Evolutionary conservation across 371 early-diverging fungal genomes (phyloP), one percentile per base, ranked within the genome.

Genomic region (Rhizopus arrhizus): DNA sequence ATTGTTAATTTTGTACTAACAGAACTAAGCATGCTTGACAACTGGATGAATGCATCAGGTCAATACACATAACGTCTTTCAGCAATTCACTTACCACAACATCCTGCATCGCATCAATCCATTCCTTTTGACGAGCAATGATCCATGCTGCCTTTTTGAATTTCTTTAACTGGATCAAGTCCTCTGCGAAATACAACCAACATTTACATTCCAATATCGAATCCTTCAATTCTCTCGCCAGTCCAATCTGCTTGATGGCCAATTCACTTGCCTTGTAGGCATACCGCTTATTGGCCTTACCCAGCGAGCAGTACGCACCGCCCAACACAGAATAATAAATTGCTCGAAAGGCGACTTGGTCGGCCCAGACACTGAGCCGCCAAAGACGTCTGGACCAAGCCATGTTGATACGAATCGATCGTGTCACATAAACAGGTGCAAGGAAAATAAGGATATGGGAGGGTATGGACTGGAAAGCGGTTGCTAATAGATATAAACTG

Each of bases 171-270:
- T 75, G 75, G 11, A 82, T 77, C 29, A 78, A 54, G 58, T 80
- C 83, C 54, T 82, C 83, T 31, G 83, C 81, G 66, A 69, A 82
- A 64, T 82, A 82, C 7, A 82, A 53, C 83, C 83, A 82, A 49
- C 83, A 82, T 64, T 80, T 78, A 38, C 68, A 72, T 48, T 82
- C 83, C 31, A 74, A 58, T 33, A 80, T 55, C 0, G 74, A 70
- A 40, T 82, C 77, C 31, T 70, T 67, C 28, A 82, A 34, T 48
- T 59, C 66, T 53, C 73, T 69, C 0, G 83, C 83, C 22, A 80
- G 43, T 53, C 62, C 59, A 33, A 82, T 80, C 43, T 82, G 83
- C 13, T 65, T 73, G 11, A 68, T 54, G 1, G 83, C 83, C 15
- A 82, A 46, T n/a, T 59, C 51, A 16, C 75, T 68, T 13, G 83